phyloP scores from a whole-genome alignment of 768 basidiomycete species.

The Suillus subaureus region DNA sequence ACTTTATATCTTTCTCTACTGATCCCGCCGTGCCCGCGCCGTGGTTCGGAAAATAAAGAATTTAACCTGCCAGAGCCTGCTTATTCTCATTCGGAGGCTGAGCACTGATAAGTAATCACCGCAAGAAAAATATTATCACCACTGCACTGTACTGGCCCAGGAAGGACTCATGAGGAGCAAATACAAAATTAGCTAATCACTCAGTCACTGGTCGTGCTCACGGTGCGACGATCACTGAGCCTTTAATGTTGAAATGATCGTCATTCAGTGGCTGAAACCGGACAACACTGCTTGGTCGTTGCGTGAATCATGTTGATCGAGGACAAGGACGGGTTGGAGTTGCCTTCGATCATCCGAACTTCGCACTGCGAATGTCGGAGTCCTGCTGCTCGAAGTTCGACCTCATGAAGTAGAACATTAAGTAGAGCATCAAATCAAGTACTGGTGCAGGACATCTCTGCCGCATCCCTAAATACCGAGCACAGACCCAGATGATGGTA shows the following conservation, averaged over 20 bases:
- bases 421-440: too few species aligned
- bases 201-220: not conserved
- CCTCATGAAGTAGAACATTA: too few species aligned
- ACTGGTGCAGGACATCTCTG: too few species aligned
- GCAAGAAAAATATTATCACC: not conserved
- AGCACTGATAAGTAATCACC: not conserved
- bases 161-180: not conserved
- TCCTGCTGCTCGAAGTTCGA: too few species aligned
- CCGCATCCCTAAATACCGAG: too few species aligned
- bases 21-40: not conserved
- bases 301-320: too few species aligned
- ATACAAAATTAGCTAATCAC: not conserved
- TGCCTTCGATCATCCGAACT: not conserved
- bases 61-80: not conserved
- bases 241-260: not conserved
- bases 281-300: not conserved
- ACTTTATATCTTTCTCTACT: not conserved
- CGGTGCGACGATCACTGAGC: not conserved
- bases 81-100: not conserved
- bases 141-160: not conserved
- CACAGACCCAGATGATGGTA: too few species aligned
- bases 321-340: not conserved
- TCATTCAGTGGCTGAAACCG: not conserved
- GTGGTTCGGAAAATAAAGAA: not conserved
- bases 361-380: too few species aligned